A percentile compares a stretch with the other conserved stretches of the same genome.
Evolutionary conservation across 495 filamentous ascomycete species (phyloP).

Genomic region (Penicillium coffeae): DNA sequence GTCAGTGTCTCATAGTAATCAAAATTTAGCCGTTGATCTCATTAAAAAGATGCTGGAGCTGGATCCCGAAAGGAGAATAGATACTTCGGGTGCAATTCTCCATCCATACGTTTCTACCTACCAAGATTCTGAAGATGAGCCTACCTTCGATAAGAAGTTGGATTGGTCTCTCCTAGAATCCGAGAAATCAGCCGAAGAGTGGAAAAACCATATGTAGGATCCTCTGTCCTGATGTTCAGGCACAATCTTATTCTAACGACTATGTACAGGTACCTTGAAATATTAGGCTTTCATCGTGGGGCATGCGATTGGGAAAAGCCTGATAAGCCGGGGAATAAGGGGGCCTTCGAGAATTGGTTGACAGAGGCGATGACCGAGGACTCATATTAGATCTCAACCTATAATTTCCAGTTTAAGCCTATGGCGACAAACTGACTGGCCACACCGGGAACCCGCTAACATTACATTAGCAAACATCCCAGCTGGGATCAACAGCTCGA

Average conservation of each 20-base stretch:
- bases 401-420: no score
- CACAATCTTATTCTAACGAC: not conserved
- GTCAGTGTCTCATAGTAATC: not conserved
- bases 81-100: conserved; percentile 68
- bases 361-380: no score
- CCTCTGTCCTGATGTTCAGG: not conserved
- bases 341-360: no score
- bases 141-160: conserved; percentile 50
- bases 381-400: no score
- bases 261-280: conserved; percentile 91
- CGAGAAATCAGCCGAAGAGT: conserved; percentile 77
- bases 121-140: conserved; percentile 87
- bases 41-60: conserved; percentile 91
- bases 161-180: conserved; percentile 12
- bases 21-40: conserved; percentile 67
- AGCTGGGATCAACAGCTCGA: no score
- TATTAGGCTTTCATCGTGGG: conserved; percentile 99
- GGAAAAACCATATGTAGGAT: conserved; percentile 99
- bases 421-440: no score
- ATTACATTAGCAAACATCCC: no score
- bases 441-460: no score
- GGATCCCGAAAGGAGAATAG: conserved; percentile 79
- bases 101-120: conserved; percentile 87
- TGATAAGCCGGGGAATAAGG: no score
- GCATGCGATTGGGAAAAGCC: no score